Evolutionary conservation across 2,329 filamentous ascomycete species (phyloP).

Genomic region (Verticillium tricorpus): DNA sequence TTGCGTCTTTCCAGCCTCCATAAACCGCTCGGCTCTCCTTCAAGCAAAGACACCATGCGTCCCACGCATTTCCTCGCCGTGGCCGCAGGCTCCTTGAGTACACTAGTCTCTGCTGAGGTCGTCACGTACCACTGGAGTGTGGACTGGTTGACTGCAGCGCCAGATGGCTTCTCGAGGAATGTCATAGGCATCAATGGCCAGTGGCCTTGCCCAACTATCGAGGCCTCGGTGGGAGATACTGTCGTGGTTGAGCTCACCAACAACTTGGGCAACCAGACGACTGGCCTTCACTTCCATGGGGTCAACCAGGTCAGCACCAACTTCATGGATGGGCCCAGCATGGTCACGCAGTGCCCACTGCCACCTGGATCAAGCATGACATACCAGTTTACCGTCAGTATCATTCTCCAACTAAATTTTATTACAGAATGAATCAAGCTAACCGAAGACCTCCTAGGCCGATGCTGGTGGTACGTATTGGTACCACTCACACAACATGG

Average conservation of each 20-base stretch:
- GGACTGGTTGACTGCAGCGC: constrained; percentile 33
- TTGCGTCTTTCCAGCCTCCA: not conserved
- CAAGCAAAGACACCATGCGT: not conserved
- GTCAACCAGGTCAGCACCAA: constrained; percentile 47
- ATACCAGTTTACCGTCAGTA: constrained; percentile 45
- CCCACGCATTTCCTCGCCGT: not conserved
- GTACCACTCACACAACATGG: constrained; percentile 60
- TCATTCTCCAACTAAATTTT: not conserved
- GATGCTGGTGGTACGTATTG: constrained; percentile 41
- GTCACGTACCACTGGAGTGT: constrained; percentile 33
- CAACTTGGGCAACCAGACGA: constrained; percentile 46
- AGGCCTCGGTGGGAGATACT: constrained; percentile 46
- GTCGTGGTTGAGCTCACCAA: constrained; percentile 46
- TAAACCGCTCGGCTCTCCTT: not conserved
- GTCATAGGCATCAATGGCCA: constrained; percentile 53
- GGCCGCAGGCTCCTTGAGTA: not conserved
- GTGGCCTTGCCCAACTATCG: constrained; percentile 56
- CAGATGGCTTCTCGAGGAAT: constrained; percentile 30
- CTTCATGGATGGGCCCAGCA: constrained; percentile 55
- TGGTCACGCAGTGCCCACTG: constrained; percentile 51
- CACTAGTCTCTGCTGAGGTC: constrained; percentile 18
- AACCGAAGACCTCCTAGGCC: constrained; percentile 19
- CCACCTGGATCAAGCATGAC: constrained; percentile 46
- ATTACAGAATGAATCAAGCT: not conserved
- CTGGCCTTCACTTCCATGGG: constrained; percentile 55